A percentile compares a stretch with the other conserved stretches of the same genome.
phyloP scores from a whole-genome alignment of 129 eudicot genomes.

The Flaveria brownii region DNA sequence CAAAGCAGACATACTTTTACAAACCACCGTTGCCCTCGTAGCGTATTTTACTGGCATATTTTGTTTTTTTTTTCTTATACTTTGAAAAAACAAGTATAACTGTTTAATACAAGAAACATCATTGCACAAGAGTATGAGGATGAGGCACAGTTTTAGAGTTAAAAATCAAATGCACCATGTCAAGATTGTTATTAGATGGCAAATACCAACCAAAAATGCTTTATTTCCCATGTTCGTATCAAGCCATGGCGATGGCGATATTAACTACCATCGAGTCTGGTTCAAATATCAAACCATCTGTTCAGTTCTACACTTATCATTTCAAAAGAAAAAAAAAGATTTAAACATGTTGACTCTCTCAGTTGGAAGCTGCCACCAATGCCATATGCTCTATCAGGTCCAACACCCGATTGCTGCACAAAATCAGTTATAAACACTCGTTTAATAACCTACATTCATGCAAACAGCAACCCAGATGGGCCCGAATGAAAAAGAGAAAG shows the following conservation, averaged over 20 bases:
- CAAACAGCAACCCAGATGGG: not conserved
- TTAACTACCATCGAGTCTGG: constrained; percentile 9
- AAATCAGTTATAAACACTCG: not conserved
- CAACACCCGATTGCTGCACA: constrained; percentile 88
- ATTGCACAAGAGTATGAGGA: too few species aligned
- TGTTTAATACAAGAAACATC: too few species aligned
- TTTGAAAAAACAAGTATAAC: not conserved
- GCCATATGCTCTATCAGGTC: constrained; percentile 95
- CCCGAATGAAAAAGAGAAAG: not conserved
- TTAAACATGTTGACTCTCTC: constrained; percentile 14
- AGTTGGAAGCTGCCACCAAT: constrained; percentile 57
- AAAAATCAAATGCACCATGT: constrained; percentile 14
- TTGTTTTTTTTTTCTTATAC: not conserved
- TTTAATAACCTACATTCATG: not conserved
- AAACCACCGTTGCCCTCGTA: not conserved
- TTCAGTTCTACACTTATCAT: constrained; percentile 23
- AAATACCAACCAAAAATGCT: constrained; percentile 14
- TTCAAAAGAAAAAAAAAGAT: constrained; percentile 7
- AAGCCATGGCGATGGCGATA: constrained; percentile 23
- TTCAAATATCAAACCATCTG: constrained; percentile 27
- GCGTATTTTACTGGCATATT: not conserved
- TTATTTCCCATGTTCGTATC: constrained; percentile 30
- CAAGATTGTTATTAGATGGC: constrained; percentile 22
- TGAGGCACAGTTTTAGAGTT: not conserved
- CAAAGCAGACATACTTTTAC: not conserved